phyloP scores from a whole-genome alignment of 176 grass and related monocot species.

The Thalia dealbata region DNA sequence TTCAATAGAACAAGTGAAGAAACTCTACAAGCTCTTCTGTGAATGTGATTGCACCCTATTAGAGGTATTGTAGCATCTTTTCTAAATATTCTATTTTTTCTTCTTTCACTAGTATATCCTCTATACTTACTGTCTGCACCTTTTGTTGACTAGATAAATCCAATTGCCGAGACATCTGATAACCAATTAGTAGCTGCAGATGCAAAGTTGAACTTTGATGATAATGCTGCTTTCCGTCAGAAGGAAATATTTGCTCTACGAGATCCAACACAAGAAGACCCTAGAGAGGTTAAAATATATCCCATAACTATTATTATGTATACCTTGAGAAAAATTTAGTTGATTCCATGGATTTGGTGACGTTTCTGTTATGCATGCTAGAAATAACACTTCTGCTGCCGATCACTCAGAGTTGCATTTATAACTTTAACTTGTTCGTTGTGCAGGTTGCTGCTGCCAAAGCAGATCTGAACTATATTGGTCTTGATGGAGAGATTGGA shows the following conservation, averaged over 20 bases:
- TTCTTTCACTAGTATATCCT: neutral
- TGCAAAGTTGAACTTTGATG: constrained; percentile 99
- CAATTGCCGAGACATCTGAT: constrained; percentile 89
- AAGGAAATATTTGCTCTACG: constrained; percentile 87
- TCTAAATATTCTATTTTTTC: neutral
- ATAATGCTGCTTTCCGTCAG: constrained; percentile 90
- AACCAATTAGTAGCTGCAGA: constrained; percentile 86
- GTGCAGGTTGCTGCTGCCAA: constrained; percentile 30
- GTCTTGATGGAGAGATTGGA: constrained; percentile 97
- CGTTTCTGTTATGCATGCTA: neutral
- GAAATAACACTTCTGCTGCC: neutral
- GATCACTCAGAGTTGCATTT: neutral
- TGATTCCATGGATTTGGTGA: neutral
- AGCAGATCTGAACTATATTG: constrained; percentile 78
- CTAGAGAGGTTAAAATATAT: constrained; percentile 53
- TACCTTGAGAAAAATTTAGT: constrained; percentile 5
- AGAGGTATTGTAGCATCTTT: constrained; percentile 37
- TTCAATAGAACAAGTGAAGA: constrained; percentile 97
- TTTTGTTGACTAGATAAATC: constrained; percentile 77
- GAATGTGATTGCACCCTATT: constrained; percentile 77
- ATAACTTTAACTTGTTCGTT: constrained; percentile 17
- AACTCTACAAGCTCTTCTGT: constrained; percentile 84
- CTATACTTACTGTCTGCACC: constrained; percentile 1
- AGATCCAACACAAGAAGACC: constrained; percentile 96
- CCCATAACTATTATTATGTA: neutral